These are phyloP conservation scores for Suhomyces anneliseae DNA, from an alignment of 1,139 yeast species.

Conservation along the genomic window DNA sequence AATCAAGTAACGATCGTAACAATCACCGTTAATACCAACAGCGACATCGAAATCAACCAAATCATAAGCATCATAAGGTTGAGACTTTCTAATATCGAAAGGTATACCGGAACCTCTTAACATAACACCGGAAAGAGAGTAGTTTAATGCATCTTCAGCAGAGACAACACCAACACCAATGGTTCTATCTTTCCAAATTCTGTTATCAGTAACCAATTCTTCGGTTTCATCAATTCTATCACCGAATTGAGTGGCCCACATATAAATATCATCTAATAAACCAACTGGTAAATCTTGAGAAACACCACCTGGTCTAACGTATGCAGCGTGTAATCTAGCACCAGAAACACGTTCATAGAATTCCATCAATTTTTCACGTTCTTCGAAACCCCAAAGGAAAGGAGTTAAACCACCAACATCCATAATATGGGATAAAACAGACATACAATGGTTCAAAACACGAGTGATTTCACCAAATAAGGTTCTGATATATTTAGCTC, in stretches of 20 bases:
- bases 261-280: constrained; percentile 82
- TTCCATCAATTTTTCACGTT: constrained; percentile 91
- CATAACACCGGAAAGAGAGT: constrained; percentile 84
- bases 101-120: constrained; percentile 90
- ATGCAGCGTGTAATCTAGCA: constrained; percentile 86
- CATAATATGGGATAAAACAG: constrained; percentile 86
- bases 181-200: constrained; percentile 92
- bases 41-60: constrained; percentile 83
- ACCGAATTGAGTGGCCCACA: constrained; percentile 97
- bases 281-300: constrained; percentile 88
- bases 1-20: constrained; percentile 84
- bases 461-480: constrained; percentile 88
- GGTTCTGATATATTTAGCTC: constrained; percentile 84
- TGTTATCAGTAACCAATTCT: constrained; percentile 85
- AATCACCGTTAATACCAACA: constrained; percentile 86
- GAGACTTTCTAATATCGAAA: constrained; percentile 81
- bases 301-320: constrained; percentile 91
- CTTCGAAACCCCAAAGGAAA: constrained; percentile 93
- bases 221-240: constrained; percentile 90
- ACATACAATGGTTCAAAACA: constrained; percentile 82
- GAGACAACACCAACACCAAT: constrained; percentile 76
- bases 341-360: constrained; percentile 90
- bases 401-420: constrained; percentile 95
- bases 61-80: constrained; percentile 90
- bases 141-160: constrained; percentile 85